Evolutionary conservation across 129 eudicot genomes (phyloP).

Genomic region (Artemisia tridentata): DNA sequence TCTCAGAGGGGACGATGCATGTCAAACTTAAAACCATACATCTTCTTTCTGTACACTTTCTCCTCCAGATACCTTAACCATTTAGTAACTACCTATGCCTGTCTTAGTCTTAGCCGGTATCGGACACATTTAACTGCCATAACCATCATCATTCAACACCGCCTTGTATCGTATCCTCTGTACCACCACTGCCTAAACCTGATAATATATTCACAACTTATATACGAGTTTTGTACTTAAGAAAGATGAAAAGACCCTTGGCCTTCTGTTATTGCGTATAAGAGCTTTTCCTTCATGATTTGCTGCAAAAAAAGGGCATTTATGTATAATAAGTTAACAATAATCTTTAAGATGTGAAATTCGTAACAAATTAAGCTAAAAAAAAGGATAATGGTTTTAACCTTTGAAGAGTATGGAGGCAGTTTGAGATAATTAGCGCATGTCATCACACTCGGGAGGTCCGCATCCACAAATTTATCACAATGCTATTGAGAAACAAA

Average conservation of each 20-base stretch:
- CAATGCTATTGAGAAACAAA: conserved; percentile 56
- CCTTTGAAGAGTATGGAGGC: conserved; percentile 93
- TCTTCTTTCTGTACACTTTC: conserved; percentile 34
- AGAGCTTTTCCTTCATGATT: conserved; percentile 80
- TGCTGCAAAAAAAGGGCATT: conserved; percentile 44
- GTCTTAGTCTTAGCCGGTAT: conserved; percentile 29
- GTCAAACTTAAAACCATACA: conserved; percentile 25
- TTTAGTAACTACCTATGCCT: conserved; percentile 21
- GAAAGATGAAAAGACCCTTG: conserved; percentile 98
- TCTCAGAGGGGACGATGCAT: conserved; percentile 20
- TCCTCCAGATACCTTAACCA: conserved; percentile 24
- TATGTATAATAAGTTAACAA: not conserved
- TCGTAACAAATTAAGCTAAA: not conserved
- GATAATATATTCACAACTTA: conserved; percentile 52
- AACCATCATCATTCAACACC: conserved; percentile 14
- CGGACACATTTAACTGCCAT: conserved; percentile 20
- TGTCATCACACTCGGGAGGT: conserved; percentile 96
- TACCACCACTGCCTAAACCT: conserved; percentile 48
- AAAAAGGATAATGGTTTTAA: conserved; percentile 15
- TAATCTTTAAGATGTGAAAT: not conserved
- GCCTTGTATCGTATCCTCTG: conserved; percentile 15
- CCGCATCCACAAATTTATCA: conserved; percentile 57
- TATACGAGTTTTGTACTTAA: conserved; percentile 36
- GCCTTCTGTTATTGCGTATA: conserved; percentile 88
- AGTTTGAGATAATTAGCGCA: conserved; percentile 95